Evolutionary conservation across 1,284 basidiomycete genomes (phyloP).

Genomic region (Ganoderma leucocontextum): DNA sequence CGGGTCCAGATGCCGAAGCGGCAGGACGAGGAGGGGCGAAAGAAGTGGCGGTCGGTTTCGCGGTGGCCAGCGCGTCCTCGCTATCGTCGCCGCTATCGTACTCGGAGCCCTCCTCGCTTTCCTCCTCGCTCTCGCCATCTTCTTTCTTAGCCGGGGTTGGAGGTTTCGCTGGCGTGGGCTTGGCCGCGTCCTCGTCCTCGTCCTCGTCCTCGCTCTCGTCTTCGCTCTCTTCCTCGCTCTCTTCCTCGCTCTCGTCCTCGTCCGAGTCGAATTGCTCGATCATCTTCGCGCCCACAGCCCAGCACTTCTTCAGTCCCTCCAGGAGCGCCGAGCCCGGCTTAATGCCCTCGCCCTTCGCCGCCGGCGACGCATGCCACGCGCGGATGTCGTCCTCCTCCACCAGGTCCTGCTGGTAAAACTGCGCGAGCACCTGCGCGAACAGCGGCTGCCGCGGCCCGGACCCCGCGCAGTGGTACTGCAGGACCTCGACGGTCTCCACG

Average conservation of each 20-base stretch:
- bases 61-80: constrained; percentile 6
- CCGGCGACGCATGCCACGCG: constrained; percentile 66
- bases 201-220: constrained; percentile 49
- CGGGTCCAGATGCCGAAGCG: neutral
- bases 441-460: constrained; percentile 63
- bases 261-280: constrained; percentile 82
- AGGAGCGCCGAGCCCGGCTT: constrained; percentile 46
- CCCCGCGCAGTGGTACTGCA: constrained; percentile 76
- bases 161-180: constrained; percentile 17
- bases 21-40: neutral
- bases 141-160: constrained; percentile 29
- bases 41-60: neutral
- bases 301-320: constrained; percentile 72
- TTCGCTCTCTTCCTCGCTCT: constrained; percentile 37
- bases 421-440: constrained; percentile 80
- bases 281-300: constrained; percentile 76
- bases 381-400: constrained; percentile 84
- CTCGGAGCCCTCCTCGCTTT: constrained; percentile 30
- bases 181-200: constrained; percentile 29
- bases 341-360: constrained; percentile 57
- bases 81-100: constrained; percentile 24
- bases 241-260: constrained; percentile 47
- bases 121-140: constrained; percentile 37
- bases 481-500: constrained; percentile 72
- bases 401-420: constrained; percentile 79